phyloP scores from a whole-genome alignment of 768 basidiomycete genomes.

The Hygrocybe coccinea region DNA sequence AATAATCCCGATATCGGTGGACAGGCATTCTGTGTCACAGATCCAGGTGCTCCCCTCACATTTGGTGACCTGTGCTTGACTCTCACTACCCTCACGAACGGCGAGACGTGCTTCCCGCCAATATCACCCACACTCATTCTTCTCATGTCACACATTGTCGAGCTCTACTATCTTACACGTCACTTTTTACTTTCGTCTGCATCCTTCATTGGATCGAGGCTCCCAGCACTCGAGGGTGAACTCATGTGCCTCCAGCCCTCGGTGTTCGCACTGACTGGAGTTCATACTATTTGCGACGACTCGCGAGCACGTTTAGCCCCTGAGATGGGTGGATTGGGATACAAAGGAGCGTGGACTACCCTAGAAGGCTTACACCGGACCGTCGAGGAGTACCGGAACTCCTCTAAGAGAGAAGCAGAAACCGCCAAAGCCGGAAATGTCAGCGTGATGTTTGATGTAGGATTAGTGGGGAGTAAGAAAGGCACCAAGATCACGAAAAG shows the following conservation, averaged over 20 bases:
- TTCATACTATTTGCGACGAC: conserved; percentile 7
- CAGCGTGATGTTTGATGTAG: conserved; percentile 35
- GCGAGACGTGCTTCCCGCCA: conserved; percentile 49
- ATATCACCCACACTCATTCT: conserved; percentile 64
- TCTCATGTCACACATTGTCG: conserved; percentile 54
- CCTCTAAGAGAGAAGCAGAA: conserved; percentile 33
- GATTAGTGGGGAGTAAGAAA: background rate
- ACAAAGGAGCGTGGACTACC: conserved; percentile 46
- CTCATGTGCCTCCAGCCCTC: conserved; percentile 20
- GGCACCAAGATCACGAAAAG: background rate
- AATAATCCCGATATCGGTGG: conserved; percentile 65
- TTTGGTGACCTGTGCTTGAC: conserved; percentile 58
- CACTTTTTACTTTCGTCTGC: too few relatives aligned
- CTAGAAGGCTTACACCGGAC: conserved; percentile 56
- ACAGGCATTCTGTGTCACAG: conserved; percentile 60
- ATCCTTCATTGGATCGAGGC: conserved; percentile 1
- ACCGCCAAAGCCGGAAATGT: conserved; percentile 43
- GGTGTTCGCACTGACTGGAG: too few relatives aligned
- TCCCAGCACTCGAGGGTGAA: conserved; percentile 24
- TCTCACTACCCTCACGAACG: conserved; percentile 52
- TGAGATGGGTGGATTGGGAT: conserved; percentile 21
- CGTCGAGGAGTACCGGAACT: conserved; percentile 43
- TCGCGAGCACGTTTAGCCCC: conserved; percentile 8
- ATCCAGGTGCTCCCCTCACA: conserved; percentile 59
- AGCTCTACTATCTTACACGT: conserved; percentile 43